phyloP scores from a whole-genome alignment of 2,329 filamentous ascomycete species.

The Colletotrichum godetiae region DNA sequence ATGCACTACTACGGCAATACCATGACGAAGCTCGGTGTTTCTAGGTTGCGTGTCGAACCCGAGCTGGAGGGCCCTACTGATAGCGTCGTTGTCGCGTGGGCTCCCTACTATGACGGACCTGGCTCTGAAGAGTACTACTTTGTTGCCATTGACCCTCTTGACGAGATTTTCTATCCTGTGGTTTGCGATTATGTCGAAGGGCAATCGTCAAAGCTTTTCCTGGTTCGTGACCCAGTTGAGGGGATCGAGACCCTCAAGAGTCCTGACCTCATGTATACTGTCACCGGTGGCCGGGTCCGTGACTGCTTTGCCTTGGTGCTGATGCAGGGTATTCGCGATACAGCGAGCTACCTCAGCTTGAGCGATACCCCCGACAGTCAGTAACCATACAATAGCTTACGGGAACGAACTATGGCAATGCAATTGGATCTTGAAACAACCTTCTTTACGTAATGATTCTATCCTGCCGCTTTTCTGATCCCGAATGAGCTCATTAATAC shows the following conservation, averaged over 20 bases:
- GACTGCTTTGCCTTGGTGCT: slow-evolving; percentile 1
- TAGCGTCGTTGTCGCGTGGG: slow-evolving; percentile 37
- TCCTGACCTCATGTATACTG: slow-evolving; percentile 38
- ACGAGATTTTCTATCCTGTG: slow-evolving; percentile 42
- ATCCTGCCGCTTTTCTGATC: too few species aligned
- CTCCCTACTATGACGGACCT: slow-evolving; percentile 18
- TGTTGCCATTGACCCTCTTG: slow-evolving; percentile 37
- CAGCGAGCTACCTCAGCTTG: too few species aligned
- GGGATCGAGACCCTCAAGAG: slow-evolving; percentile 40
- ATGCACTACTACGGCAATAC: slow-evolving; percentile 49
- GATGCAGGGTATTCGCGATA: neutral
- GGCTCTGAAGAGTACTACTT: slow-evolving; percentile 35
- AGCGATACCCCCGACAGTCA: too few species aligned
- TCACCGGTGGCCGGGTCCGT: slow-evolving; percentile 43
- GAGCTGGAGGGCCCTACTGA: slow-evolving; percentile 33
- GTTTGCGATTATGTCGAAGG: slow-evolving; percentile 43
- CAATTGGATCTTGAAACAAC: too few species aligned
- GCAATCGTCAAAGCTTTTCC: slow-evolving; percentile 41
- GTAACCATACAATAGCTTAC: too few species aligned
- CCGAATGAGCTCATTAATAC: too few species aligned
- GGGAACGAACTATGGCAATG: too few species aligned
- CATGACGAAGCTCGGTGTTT: slow-evolving; percentile 39
- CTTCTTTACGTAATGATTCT: too few species aligned
- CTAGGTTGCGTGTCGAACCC: slow-evolving; percentile 42
- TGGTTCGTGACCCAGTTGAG: slow-evolving; percentile 40